phyloP scores from a whole-genome alignment of 768 basidiomycete genomes.

The Mrakia blollopis region DNA sequence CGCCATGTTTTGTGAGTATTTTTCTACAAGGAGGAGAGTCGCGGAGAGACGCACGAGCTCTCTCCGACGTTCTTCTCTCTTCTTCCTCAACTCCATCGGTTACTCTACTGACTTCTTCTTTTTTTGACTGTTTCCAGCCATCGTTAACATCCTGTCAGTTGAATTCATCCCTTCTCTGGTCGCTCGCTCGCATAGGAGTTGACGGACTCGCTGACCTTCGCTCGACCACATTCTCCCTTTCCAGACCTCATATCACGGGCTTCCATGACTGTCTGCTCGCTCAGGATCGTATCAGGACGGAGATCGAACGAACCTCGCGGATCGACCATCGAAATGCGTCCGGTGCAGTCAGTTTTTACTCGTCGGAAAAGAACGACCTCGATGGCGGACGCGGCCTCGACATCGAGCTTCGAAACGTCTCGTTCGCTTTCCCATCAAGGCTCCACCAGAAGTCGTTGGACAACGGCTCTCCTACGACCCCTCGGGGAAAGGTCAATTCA shows the following conservation, averaged over 20 bases:
- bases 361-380: neutral
- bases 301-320: conserved; percentile 39
- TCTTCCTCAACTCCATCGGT: no score
- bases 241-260: conserved; percentile 38
- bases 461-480: conserved; percentile 36
- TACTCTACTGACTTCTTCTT: no score
- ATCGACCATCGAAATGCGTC: conserved; percentile 38
- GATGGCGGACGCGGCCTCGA: conserved; percentile 4
- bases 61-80: no score
- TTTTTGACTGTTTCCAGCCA: neutral
- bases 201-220: no score
- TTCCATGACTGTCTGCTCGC: conserved; percentile 37
- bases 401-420: conserved; percentile 40
- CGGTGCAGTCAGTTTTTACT: conserved; percentile 28
- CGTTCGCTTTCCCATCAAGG: conserved; percentile 43
- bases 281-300: conserved; percentile 36
- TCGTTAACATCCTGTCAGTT: conserved; percentile 36
- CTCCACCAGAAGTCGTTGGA: conserved; percentile 37
- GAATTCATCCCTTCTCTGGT: no score
- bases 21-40: no score
- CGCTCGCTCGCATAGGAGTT: no score
- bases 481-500: conserved; percentile 32
- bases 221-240: neutral
- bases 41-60: no score
- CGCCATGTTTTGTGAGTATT: conserved; percentile 33